Evolutionary conservation across 805 yeast genomes (phyloP).

Genomic region (Lipomyces yamanashiensis): DNA sequence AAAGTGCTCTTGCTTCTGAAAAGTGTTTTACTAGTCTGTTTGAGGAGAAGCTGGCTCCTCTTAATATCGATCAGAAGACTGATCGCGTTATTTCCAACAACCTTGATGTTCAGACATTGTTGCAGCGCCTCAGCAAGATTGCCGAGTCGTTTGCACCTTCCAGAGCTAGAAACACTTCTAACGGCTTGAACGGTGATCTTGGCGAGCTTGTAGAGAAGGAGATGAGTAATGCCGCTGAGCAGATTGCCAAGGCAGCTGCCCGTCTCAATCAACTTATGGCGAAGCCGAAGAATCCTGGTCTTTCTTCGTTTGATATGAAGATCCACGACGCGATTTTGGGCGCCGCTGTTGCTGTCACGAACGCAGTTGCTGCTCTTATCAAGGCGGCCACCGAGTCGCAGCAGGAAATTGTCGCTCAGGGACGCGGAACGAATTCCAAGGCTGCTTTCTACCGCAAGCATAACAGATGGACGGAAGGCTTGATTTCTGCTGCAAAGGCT

Average conservation of each 20-base stretch:
- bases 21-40: conserved; percentile 63
- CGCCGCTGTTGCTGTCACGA: conserved; percentile 79
- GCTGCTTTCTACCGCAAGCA: conserved; percentile 84
- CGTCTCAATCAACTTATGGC: conserved; percentile 59
- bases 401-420: conserved; percentile 74
- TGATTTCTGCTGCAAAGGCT: conserved; percentile 84
- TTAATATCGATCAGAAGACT: conserved; percentile 66
- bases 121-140: conserved; percentile 61
- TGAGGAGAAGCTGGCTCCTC: conserved; percentile 56
- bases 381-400: conserved; percentile 80
- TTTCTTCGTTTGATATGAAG: conserved; percentile 63
- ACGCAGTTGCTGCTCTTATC: conserved; percentile 73
- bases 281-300: conserved; percentile 55
- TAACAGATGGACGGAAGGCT: conserved; percentile 92
- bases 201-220: conserved; percentile 75
- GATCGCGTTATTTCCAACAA: conserved; percentile 79
- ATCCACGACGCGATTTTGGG: conserved; percentile 76
- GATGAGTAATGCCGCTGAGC: conserved; percentile 70
- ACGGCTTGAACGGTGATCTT: conserved; percentile 52
- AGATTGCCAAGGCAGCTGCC: conserved; percentile 67
- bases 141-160: conserved; percentile 62
- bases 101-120: conserved; percentile 69
- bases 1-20: conserved; percentile 64
- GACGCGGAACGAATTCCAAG: conserved; percentile 65
- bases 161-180: conserved; percentile 41